Conservation (phyloP, 2,329 filamentous ascomycete species). For the Curvularia sp. region DNA sequence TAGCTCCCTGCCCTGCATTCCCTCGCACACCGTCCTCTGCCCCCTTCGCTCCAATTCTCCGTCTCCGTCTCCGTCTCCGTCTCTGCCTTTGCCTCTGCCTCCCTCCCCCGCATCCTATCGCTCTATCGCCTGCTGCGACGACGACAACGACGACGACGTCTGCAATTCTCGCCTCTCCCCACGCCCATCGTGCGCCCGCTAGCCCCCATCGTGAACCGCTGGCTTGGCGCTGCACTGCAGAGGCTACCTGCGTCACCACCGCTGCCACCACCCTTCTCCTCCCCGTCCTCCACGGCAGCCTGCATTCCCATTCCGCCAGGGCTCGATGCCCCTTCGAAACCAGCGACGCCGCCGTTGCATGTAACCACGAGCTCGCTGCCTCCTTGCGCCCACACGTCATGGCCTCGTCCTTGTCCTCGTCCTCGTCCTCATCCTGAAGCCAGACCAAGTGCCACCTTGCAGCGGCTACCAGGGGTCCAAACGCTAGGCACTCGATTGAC, state of each 20-base stretch:
- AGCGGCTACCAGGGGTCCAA: conserved; percentile 11
- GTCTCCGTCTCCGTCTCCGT: conserved; percentile 6
- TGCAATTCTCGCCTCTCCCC: conserved; percentile 6
- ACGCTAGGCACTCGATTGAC: conserved; percentile 5
- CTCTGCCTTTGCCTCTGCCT: no score
- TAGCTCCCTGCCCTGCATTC: conserved; percentile 29
- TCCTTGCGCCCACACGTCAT: conserved; percentile 29
- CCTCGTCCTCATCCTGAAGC: no score
- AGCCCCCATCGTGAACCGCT: conserved; percentile 21
- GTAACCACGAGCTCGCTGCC: conserved; percentile 13
- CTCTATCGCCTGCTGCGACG: conserved; percentile 13
- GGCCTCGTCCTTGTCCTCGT: no score
- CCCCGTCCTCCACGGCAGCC: conserved; percentile 14
- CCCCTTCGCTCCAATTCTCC: conserved; percentile 10
- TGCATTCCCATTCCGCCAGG: conserved; percentile 4
- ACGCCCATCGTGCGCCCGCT: conserved; percentile 3
- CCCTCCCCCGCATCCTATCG: conserved; percentile 4
- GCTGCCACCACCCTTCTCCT: conserved; percentile 15
- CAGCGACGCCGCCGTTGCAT: conserved; percentile 29
- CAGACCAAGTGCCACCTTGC: conserved; percentile 9
- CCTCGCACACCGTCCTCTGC: conserved; percentile 27
- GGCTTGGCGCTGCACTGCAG: conserved; percentile 28
- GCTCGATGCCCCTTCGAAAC: conserved; percentile 12
- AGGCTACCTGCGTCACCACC: conserved; percentile 41
- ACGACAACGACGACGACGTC: conserved; percentile 4